Base-by-base conservation (phyloP, 2,329 filamentous ascomycete genomes). In the Pseudogymnoascus sp. region DNA sequence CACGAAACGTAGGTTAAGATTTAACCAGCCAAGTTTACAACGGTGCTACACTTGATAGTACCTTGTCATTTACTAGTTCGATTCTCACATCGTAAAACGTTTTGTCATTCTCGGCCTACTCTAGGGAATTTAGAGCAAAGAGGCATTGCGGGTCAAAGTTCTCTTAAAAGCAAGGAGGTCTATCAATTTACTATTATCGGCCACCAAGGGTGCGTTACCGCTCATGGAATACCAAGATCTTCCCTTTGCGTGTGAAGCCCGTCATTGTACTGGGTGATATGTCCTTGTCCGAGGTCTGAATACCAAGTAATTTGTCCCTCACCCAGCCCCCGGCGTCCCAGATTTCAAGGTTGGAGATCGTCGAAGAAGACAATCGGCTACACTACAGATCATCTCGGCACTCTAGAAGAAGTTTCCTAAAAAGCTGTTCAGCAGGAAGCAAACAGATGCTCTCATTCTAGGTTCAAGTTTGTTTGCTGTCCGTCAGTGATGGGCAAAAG, bases 271-370 rank as follows among this genome's bases (percentile, higher is more conserved):
- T 45, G 15, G 10, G 39, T 45, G 39, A 12, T 26, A 45, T 45
- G 13, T 45, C 39, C 21, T 26, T 28, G 21, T 45, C 21, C 8
- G 39, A 15, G 13, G 5, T 9, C 21, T 45, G 12, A 45, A 45
- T 45, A 45, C 39, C 39, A 45, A 45, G 39, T 45, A 45, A 26
- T 45, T 45, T 45, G 39, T 45, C 39, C 39, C 39, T 45, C 21
- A 45, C 39, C 39, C 39, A 26, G 15, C 39, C 39, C 21, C 39
- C 39, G 26, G 39, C 26, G 39, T n/a, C 21, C 39, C 39, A 45
- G 5, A 45, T 45, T 45, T 45, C 39, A 45, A 45, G 19, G 21
- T 26, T 45, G 6, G 19, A 9, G 39, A 26, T 26, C 8, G 39
- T 45, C 39, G 18, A 41, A 21, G 39, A 12, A 26, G 39, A 26